Percentiles rank a stretch among this genome's conserved stretches.
phyloP scores from a whole-genome alignment of 805 yeast species.

The Zygosaccharomyces pseudorouxii region DNA sequence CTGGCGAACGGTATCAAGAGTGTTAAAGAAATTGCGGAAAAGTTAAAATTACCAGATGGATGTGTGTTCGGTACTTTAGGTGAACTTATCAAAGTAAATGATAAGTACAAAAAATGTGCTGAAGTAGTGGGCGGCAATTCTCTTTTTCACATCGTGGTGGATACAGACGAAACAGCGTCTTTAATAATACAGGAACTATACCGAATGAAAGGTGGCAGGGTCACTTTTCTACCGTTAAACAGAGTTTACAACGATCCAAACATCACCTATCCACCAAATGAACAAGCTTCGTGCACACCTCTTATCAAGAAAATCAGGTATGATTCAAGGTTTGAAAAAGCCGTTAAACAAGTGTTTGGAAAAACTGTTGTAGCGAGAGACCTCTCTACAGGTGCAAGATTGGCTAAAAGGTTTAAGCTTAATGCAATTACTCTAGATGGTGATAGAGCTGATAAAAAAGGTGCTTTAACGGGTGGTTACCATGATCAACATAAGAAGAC shows the following conservation, averaged over 20 bases:
- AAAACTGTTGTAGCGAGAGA: constrained; percentile 71
- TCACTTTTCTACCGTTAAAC: constrained; percentile 87
- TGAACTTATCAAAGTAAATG: constrained; percentile 74
- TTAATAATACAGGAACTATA: constrained; percentile 70
- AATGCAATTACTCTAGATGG: constrained; percentile 89
- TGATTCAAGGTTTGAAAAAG: constrained; percentile 53
- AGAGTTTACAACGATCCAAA: constrained; percentile 43
- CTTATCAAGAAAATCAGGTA: constrained; percentile 67
- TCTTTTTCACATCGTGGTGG: constrained; percentile 84
- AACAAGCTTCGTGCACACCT: constrained; percentile 55
- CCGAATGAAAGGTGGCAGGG: constrained; percentile 71
- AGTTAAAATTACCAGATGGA: constrained; percentile 47
- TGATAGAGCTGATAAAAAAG: constrained; percentile 78
- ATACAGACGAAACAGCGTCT: constrained; percentile 78
- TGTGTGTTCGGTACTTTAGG: constrained; percentile 83
- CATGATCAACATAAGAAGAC: constrained; percentile 58
- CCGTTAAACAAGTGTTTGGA: constrained; percentile 77
- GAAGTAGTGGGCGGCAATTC: constrained; percentile 88
- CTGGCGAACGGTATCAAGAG: constrained; percentile 65
- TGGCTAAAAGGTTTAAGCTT: constrained; percentile 56
- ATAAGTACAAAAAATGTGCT: constrained; percentile 76
- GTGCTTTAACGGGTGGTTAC: constrained; percentile 86
- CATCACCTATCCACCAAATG: constrained; percentile 55
- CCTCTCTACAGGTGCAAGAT: constrained; percentile 60
- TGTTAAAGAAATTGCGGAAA: constrained; percentile 57